phyloP scores from a whole-genome alignment of 805 yeast species.

The Myxozyma monticola region DNA sequence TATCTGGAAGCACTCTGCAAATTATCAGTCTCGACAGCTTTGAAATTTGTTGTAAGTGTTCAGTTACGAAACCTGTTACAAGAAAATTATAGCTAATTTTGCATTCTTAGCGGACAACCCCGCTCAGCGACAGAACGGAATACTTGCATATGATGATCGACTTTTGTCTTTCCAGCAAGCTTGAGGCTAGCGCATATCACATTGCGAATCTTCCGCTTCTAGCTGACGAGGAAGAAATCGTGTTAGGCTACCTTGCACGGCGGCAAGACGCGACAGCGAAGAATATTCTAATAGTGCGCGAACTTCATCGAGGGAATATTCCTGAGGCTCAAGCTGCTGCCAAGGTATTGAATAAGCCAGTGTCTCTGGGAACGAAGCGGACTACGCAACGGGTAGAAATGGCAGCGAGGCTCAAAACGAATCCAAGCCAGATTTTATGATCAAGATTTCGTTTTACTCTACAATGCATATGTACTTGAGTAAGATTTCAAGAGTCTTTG shows the following conservation, averaged over 20 bases:
- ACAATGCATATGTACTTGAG: too few relatives aligned
- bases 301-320: conserved; percentile 15
- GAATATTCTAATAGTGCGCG: conserved; percentile 16
- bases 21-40: conserved; percentile 16
- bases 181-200: conserved; percentile 1
- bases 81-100: too few relatives aligned
- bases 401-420: conserved; percentile 8
- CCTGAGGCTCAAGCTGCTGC: conserved; percentile 9
- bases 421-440: conserved; percentile 13
- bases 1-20: conserved; percentile 19
- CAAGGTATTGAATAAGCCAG: conserved; percentile 1
- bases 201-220: conserved; percentile 9
- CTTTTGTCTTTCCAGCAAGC: conserved; percentile 7
- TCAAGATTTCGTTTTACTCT: too few relatives aligned
- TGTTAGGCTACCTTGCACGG: conserved; percentile 4
- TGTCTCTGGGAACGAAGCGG: conserved; percentile 15
- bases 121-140: conserved; percentile 2
- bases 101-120: conserved; percentile 10
- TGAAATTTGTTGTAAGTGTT: conserved; percentile 14
- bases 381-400: conserved; percentile 14
- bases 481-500: too few relatives aligned
- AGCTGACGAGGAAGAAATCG: conserved; percentile 10
- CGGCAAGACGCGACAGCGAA: conserved; percentile 13
- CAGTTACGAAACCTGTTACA: background rate
- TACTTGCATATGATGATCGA: conserved; percentile 10